These are phyloP conservation scores for Wickerhamia fluorescens DNA, from an alignment of 805 yeast species.

Conservation along the genomic window DNA sequence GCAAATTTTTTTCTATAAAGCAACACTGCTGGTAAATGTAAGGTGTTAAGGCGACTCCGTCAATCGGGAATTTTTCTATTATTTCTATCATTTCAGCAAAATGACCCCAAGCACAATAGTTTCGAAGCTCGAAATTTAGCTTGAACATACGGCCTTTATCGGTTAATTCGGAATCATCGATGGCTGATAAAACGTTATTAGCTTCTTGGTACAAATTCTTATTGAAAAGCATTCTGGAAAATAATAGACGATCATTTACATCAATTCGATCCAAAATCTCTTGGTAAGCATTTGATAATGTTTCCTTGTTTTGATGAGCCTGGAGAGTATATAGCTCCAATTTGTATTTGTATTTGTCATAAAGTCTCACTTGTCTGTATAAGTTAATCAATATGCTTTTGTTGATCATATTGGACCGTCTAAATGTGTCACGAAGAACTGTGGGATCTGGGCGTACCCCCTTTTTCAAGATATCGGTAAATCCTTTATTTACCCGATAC, in stretches of 20 bases:
- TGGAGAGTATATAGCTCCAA: slow-evolving; percentile 14
- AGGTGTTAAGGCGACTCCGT: slow-evolving; percentile 24
- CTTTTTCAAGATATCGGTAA: slow-evolving; percentile 21
- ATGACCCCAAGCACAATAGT: slow-evolving; percentile 12
- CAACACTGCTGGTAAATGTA: slow-evolving; percentile 27
- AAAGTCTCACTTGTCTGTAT: slow-evolving; percentile 10
- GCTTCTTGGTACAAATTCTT: slow-evolving; percentile 19
- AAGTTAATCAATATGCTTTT: slow-evolving; percentile 19
- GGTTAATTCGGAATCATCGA: slow-evolving; percentile 17
- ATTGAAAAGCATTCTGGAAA: slow-evolving; percentile 26
- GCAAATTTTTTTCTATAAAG: slow-evolving; percentile 21
- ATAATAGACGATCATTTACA: slow-evolving; percentile 20
- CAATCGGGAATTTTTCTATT: slow-evolving; percentile 25
- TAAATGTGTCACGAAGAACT: slow-evolving; percentile 25
- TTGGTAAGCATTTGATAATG: slow-evolving; percentile 10
- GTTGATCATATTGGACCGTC: slow-evolving; percentile 16
- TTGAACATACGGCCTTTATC: slow-evolving; percentile 20
- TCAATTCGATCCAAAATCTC: slow-evolving; percentile 10
- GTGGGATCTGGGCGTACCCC: slow-evolving; percentile 31
- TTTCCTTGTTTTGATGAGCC: slow-evolving; percentile 11
- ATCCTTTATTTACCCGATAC: slow-evolving; percentile 26
- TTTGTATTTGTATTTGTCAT: slow-evolving; percentile 6
- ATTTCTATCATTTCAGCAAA: slow-evolving; percentile 11
- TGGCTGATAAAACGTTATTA: slow-evolving; percentile 13
- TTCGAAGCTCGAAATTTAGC: slow-evolving; percentile 20